phyloP scores from a whole-genome alignment of 495 filamentous ascomycete genomes.

The Xylaria castorea region DNA sequence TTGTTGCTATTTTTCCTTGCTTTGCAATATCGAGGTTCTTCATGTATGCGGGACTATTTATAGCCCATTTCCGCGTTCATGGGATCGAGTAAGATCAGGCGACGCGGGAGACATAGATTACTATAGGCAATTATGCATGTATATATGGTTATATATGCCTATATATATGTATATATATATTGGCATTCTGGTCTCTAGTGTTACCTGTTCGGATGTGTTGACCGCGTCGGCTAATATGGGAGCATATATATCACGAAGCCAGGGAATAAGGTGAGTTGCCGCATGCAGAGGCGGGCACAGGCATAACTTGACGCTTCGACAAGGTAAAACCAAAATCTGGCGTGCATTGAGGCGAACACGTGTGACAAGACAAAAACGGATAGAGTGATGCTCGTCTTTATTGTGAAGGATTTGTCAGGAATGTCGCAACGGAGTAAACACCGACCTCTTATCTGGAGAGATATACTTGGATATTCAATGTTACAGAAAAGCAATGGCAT shows the following conservation, averaged over 20 bases:
- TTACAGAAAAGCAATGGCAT: background rate
- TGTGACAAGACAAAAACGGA: background rate
- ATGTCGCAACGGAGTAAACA: background rate
- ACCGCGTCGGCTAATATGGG: conserved; percentile 28
- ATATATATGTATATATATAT: conserved; percentile 16
- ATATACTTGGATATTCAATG: background rate
- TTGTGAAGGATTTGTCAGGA: background rate
- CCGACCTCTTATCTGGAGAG: background rate
- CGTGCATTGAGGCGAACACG: background rate
- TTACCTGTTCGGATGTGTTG: conserved; percentile 25
- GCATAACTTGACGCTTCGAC: background rate
- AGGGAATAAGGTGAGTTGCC: conserved; percentile 4
- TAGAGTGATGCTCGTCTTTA: background rate
- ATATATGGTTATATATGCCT: conserved; percentile 7
- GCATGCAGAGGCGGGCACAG: background rate
- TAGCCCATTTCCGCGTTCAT: conserved; percentile 6
- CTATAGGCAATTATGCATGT: conserved; percentile 24
- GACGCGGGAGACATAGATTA: conserved; percentile 11
- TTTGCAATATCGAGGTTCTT: conserved; percentile 17
- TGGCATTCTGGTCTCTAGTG: background rate
- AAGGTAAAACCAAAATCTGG: background rate
- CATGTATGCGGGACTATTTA: conserved; percentile 16
- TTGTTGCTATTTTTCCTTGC: conserved; percentile 1
- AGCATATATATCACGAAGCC: conserved; percentile 4
- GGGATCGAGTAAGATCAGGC: conserved; percentile 21